A percentile compares a stretch with the other conserved stretches of the same genome.
Evolutionary conservation across 2,329 filamentous ascomycete genomes (phyloP).

Genomic region (Talaromyces marneffei): DNA sequence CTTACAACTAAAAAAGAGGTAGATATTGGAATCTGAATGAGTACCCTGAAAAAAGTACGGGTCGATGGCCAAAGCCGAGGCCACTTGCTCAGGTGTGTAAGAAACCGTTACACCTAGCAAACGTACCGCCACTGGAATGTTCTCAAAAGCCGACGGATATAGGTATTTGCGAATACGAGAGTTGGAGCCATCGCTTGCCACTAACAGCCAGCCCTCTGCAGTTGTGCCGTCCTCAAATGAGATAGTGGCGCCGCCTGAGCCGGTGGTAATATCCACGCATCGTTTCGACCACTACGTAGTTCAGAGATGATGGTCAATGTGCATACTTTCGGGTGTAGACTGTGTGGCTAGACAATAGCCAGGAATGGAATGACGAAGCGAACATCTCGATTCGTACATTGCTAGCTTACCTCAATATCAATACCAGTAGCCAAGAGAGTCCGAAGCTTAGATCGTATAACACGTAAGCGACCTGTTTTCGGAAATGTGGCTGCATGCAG

Average conservation of each 20-base stretch:
- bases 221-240: conserved; percentile 45
- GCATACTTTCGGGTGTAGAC: background rate
- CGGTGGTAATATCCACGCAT: conserved; percentile 30
- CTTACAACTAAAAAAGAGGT: conserved; percentile 50
- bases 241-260: conserved; percentile 34
- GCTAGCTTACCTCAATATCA: conserved; percentile 41
- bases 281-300: conserved; percentile 35
- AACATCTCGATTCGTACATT: background rate
- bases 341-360: background rate
- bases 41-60: conserved; percentile 52
- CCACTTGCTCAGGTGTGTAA: conserved; percentile 39
- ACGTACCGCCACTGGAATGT: conserved; percentile 44
- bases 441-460: conserved; percentile 45
- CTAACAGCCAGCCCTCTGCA: conserved; percentile 40
- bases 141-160: conserved; percentile 23
- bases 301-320: background rate
- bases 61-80: conserved; percentile 44
- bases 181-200: conserved; percentile 49
- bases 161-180: conserved; percentile 39
- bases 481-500: conserved; percentile 38
- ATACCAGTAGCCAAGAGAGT: conserved; percentile 43
- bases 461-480: conserved; percentile 43
- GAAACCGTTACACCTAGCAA: conserved; percentile 45
- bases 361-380: background rate
- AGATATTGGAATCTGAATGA: conserved; percentile 47